phyloP scores from a whole-genome alignment of 306 rosid genomes.

The Begonia peltatifolia region DNA sequence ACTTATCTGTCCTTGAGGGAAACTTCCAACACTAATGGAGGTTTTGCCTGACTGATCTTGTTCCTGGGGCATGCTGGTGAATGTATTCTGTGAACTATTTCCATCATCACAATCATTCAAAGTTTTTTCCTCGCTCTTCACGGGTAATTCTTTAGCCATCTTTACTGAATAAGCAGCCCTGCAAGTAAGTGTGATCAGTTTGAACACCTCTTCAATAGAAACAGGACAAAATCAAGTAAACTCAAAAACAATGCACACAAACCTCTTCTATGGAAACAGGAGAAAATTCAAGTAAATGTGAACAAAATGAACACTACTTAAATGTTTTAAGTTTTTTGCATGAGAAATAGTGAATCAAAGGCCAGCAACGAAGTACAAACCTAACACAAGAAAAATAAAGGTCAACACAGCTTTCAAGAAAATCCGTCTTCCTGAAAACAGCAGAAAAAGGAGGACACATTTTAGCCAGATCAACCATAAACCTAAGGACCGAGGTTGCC shows the following conservation, averaged over 20 bases:
- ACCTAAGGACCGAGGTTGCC: slow-evolving; percentile 86
- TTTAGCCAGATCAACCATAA: slow-evolving; percentile 98
- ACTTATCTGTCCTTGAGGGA: slow-evolving; percentile 80
- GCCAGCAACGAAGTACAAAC: slow-evolving; percentile 25
- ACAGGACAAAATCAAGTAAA: background rate
- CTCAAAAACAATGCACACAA: too few species aligned
- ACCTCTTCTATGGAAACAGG: too few species aligned
- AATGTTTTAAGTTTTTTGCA: too few species aligned
- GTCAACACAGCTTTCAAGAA: slow-evolving; percentile 92
- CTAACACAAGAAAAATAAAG: slow-evolving; percentile 95
- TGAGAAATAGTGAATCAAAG: slow-evolving; percentile 1
- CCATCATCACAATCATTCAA: slow-evolving; percentile 69
- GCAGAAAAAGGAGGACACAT: slow-evolving; percentile 86
- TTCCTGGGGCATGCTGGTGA: slow-evolving; percentile 76
- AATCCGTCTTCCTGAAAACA: slow-evolving; percentile 78
- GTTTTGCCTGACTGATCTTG: slow-evolving; percentile 74
- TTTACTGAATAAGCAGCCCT: slow-evolving; percentile 95
- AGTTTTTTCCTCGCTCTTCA: slow-evolving; percentile 64
- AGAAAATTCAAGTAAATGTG: too few species aligned
- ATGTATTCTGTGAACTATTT: slow-evolving; percentile 79
- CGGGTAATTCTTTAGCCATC: slow-evolving; percentile 86
- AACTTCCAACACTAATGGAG: slow-evolving; percentile 88
- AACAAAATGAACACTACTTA: too few species aligned
- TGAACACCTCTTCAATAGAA: background rate
- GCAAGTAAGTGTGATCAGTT: slow-evolving; percentile 14